phyloP scores from a whole-genome alignment of 2,329 filamentous ascomycete genomes.

The Coleophoma crateriformis region DNA sequence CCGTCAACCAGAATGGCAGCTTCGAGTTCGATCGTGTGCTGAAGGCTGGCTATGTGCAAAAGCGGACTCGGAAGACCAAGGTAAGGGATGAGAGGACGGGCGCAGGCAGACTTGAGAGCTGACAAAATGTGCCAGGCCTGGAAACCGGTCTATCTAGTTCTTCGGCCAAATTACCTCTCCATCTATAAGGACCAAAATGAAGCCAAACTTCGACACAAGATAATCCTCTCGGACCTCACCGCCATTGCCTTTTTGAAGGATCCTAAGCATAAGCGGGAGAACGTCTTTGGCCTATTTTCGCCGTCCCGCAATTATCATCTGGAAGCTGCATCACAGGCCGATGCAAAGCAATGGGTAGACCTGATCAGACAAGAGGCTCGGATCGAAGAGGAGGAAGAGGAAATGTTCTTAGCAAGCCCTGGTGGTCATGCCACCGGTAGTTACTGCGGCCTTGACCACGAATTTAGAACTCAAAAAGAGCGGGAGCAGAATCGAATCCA shows the following conservation, averaged over 20 bases:
- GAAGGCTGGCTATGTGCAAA: constrained; percentile 80
- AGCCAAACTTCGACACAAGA: constrained; percentile 81
- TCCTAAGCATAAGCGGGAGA: constrained; percentile 77
- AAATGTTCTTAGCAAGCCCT: constrained; percentile 70
- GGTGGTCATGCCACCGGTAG: constrained; percentile 29
- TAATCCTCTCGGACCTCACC: constrained; percentile 83
- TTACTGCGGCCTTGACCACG: constrained; percentile 20
- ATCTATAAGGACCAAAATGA: constrained; percentile 92
- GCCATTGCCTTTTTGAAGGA: constrained; percentile 86
- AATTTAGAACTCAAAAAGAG: constrained; percentile 16
- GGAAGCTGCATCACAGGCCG: constrained; percentile 65
- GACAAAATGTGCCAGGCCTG: constrained; percentile 55
- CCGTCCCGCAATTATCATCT: constrained; percentile 89
- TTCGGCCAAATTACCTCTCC: constrained; percentile 83
- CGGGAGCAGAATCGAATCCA: constrained; percentile 16
- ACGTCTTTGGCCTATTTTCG: constrained; percentile 90
- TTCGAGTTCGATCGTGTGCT: constrained; percentile 94
- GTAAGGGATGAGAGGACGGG: constrained; percentile 34
- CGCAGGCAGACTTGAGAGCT: not conserved
- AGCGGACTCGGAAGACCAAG: constrained; percentile 92
- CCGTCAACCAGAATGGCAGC: constrained; percentile 90
- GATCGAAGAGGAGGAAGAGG: constrained; percentile 84
- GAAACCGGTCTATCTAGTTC: constrained; percentile 84
- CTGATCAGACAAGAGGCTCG: constrained; percentile 73
- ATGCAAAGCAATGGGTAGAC: constrained; percentile 83